phyloP scores from a whole-genome alignment of 2,329 filamentous ascomycete species.

The Fusarium penzigii region DNA sequence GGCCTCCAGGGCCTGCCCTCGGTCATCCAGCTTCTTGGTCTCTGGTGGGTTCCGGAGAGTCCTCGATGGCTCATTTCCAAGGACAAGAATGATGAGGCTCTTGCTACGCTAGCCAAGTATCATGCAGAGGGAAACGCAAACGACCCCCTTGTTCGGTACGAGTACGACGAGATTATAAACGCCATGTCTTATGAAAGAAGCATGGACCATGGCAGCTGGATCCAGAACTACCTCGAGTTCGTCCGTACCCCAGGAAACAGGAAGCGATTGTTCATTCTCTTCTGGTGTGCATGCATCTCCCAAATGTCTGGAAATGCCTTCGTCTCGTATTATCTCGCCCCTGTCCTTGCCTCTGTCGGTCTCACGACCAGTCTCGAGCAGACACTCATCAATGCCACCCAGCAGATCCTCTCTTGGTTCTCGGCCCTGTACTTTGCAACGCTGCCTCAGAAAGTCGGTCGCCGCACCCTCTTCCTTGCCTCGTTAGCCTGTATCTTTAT shows the following conservation, averaged over 20 bases:
- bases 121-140: conserved; percentile 5
- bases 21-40: conserved; percentile 4
- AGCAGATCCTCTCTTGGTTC: conserved; percentile 13
- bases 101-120: conserved; percentile 5
- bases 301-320: conserved; percentile 31
- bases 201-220: background rate
- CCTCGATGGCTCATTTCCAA: conserved; percentile 6
- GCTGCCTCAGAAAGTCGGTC: conserved; percentile 9
- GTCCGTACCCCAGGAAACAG: conserved; percentile 3
- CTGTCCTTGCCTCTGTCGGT: conserved; percentile 34
- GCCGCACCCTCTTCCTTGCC: conserved; percentile 25
- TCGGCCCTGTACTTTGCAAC: conserved; percentile 15
- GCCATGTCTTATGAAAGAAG: background rate
- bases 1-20: conserved; percentile 5
- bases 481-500: conserved; percentile 18
- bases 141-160: conserved; percentile 5
- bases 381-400: conserved; percentile 36
- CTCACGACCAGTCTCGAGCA: conserved; percentile 34
- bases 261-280: conserved; percentile 1
- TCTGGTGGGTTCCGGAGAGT: conserved; percentile 8
- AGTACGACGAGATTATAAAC: conserved; percentile 4
- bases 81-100: conserved; percentile 3
- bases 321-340: conserved; percentile 39
- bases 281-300: background rate
- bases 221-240: conserved; percentile 8